Evolutionary conservation across 2,329 filamentous ascomycete species (phyloP), one percentile per base, ranked within the genome.

Genomic region (Cytospora schulzeri): DNA sequence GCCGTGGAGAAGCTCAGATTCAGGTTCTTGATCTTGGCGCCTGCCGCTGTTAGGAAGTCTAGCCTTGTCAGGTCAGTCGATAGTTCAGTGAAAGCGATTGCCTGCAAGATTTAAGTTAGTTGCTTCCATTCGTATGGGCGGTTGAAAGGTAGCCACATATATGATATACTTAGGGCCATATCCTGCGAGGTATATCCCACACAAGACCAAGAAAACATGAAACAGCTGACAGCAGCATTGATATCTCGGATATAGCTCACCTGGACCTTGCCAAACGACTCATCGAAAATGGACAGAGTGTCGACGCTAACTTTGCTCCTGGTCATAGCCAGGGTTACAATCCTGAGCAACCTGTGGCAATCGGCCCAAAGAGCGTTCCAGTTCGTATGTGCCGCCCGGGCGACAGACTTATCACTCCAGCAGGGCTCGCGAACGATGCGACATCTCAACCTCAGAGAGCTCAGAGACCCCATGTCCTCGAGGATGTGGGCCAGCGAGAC

Each of bases 291-390:
- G 19, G 52, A 62, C 1, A 62, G 35, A 8, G 60, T 57, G n/a
- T 12, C 17, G 52, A 56, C 60, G 0, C 28, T 6, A 12, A 56
- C 41, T n/a, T 28, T 17, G 41, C 60, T 62, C 29, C 17, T 56
- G 28, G 17, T 38, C 60, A 62, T 62, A 4, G 60, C 52, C 48
- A 45, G 38, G 4, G 38, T 38, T 0, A 56, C 60, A 19, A 62
- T 22, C 33, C 22, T 50, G 17, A 62, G 41, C 22, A 62, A 9
- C 22, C 60, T 48, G 60, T 51, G 41, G 31, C 60, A 62, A 24
- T 62, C 60, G 12, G 22, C 29, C 60, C 60, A 62, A 4, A 62
- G 52, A n/a, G 38, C 33, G 3, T 62, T 62, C 60, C 60, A 62
- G 9, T 62, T 62, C 38, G 56, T 15, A 17, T n/a, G 19, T 0